Evolutionary conservation across 2,329 filamentous ascomycete genomes (phyloP).

Genomic region (Venturia carpophila): DNA sequence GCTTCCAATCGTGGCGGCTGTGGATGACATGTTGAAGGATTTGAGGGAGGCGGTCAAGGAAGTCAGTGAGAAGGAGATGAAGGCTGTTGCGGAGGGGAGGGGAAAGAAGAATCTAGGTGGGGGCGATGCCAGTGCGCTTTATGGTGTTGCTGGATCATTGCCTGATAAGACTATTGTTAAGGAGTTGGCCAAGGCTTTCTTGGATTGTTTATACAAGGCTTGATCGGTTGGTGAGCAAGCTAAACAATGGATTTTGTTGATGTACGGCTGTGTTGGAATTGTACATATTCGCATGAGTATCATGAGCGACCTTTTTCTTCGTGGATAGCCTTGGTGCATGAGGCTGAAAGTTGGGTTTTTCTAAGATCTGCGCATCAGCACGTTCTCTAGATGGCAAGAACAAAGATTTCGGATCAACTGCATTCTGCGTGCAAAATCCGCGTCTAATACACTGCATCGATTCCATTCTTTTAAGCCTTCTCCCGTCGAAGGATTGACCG

Average conservation of each 20-base stretch:
- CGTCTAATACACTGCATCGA: too few relatives aligned
- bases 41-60: constrained; percentile 52
- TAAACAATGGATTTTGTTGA: background rate
- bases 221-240: constrained; percentile 31
- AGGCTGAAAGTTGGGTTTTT: background rate
- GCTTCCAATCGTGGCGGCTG: constrained; percentile 70
- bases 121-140: constrained; percentile 79
- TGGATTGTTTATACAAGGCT: constrained; percentile 88
- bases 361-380: background rate
- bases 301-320: background rate
- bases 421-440: too few relatives aligned
- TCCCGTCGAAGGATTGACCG: background rate
- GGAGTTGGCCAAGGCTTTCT: constrained; percentile 80
- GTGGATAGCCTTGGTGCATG: background rate
- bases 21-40: constrained; percentile 71
- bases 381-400: too few relatives aligned
- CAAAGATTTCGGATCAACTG: too few relatives aligned
- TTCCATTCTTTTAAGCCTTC: background rate
- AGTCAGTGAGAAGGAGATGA: constrained; percentile 74
- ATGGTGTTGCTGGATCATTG: constrained; percentile 88
- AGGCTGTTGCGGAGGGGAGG: constrained; percentile 61
- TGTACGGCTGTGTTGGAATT: background rate
- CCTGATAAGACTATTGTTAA: constrained; percentile 94
- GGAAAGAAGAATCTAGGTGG: constrained; percentile 48
- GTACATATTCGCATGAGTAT: background rate